Evolutionary conservation across 108 stramenopile species (phyloP).

Genomic region (Mayamaea pseudoterrestris): DNA sequence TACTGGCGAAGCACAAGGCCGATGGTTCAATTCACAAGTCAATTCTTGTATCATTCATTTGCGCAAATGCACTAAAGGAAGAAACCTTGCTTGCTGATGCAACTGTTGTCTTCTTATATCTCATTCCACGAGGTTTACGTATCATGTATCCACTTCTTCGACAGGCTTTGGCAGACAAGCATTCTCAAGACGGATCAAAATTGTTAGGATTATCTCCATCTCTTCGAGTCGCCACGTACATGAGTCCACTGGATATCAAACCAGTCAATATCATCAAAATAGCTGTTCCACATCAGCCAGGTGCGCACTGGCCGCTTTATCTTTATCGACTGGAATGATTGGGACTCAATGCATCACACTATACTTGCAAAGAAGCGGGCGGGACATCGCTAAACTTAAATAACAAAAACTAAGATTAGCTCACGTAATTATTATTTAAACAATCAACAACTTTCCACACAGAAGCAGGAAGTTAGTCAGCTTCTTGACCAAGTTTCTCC

Average conservation of each 20-base stretch:
- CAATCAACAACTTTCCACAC: too few species aligned
- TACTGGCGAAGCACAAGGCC: slow-evolving; percentile 15
- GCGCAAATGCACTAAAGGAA: slow-evolving; percentile 57
- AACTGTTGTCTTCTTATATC: slow-evolving; percentile 65
- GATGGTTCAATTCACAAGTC: slow-evolving; percentile 27
- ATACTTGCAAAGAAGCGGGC: too few species aligned
- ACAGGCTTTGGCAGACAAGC: background rate
- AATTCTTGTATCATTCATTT: slow-evolving; percentile 30
- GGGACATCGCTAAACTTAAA: too few species aligned
- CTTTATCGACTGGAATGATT: slow-evolving; percentile 40
- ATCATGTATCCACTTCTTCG: slow-evolving; percentile 31
- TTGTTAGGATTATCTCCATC: background rate
- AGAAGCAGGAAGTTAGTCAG: too few species aligned
- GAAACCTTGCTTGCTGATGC: slow-evolving; percentile 28
- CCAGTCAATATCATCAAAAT: slow-evolving; percentile 26
- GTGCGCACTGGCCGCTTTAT: slow-evolving; percentile 64
- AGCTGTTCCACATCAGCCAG: slow-evolving; percentile 49
- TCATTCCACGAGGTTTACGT: slow-evolving; percentile 74
- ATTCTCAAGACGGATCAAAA: background rate
- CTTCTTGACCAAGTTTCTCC: slow-evolving; percentile 12
- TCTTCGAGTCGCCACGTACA: slow-evolving; percentile 51
- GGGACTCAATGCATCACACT: too few species aligned
- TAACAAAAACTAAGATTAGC: too few species aligned
- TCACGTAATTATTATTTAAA: too few species aligned
- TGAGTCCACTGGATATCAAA: slow-evolving; percentile 42